Percentiles rank a stretch among this genome's conserved stretches.
Evolutionary conservation across 257 asterid genomes (phyloP).

Genomic region (Plantago major): DNA sequence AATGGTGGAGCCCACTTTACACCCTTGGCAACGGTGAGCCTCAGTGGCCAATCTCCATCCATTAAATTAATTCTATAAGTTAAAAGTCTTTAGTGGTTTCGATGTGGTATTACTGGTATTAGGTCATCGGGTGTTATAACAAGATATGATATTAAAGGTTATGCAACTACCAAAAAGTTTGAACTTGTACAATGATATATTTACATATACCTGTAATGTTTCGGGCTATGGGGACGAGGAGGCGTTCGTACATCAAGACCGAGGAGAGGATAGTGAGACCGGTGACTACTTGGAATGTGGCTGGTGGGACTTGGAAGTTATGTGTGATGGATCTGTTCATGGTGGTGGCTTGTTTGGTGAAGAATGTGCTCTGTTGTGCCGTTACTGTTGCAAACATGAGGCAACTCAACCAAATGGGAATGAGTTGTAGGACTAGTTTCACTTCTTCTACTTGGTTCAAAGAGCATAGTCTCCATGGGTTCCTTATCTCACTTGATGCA

Average conservation of each 20-base stretch:
- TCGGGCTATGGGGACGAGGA: conserved; percentile 38
- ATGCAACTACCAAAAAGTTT: no score
- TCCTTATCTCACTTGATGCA: conserved; percentile 31
- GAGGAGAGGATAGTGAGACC: conserved; percentile 45
- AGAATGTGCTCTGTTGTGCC: conserved; percentile 50
- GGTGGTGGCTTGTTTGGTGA: conserved; percentile 61
- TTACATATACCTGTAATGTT: conserved; percentile 22
- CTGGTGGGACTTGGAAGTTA: conserved; percentile 39
- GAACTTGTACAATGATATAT: neutral
- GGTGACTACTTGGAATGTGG: conserved; percentile 53
- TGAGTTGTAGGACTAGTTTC: conserved; percentile 48
- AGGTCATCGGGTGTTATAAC: no score
- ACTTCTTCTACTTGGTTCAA: conserved; percentile 53
- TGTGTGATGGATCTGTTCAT: conserved; percentile 29
- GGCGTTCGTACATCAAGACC: conserved; percentile 34
- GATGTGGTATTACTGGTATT: no score
- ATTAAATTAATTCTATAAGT: no score
- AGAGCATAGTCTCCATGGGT: conserved; percentile 51
- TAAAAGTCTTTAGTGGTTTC: no score
- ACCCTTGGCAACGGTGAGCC: no score
- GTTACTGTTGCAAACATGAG: conserved; percentile 39
- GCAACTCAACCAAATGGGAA: conserved; percentile 58
- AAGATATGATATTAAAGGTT: no score
- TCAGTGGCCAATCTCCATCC: no score
- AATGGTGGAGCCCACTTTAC: no score